Conservation (phyloP, 768 basidiomycete genomes). For the Galerina sulciceps region DNA sequence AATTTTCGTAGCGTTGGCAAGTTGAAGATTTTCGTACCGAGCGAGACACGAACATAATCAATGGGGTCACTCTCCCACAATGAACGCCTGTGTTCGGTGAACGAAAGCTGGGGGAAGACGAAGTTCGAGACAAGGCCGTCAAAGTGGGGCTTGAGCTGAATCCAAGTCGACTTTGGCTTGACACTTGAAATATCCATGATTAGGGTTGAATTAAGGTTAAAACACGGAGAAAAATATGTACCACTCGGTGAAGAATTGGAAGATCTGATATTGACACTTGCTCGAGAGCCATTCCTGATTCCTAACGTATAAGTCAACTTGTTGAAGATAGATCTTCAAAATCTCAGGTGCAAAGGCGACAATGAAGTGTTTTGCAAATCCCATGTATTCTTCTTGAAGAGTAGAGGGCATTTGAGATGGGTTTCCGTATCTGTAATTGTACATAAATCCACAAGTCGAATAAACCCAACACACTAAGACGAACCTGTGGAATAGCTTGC, state of each 20-base stretch:
- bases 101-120: conserved; percentile 86
- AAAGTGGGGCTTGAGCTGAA: conserved; percentile 83
- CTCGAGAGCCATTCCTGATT: conserved; percentile 79
- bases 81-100: conserved; percentile 66
- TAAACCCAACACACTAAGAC: background rate
- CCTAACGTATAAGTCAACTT: conserved; percentile 75
- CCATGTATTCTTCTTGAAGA: conserved; percentile 68
- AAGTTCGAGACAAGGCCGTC: conserved; percentile 78
- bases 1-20: background rate
- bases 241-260: conserved; percentile 90
- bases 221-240: conserved; percentile 34
- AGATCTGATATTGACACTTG: conserved; percentile 83
- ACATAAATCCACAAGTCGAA: background rate
- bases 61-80: conserved; percentile 84
- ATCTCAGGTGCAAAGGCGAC: conserved; percentile 85
- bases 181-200: conserved; percentile 53
- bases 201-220: background rate
- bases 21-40: conserved; percentile 50
- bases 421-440: conserved; percentile 69
- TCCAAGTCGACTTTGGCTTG: conserved; percentile 93
- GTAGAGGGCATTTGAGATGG: conserved; percentile 83
- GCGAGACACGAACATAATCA: conserved; percentile 76
- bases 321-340: conserved; percentile 74
- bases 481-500: conserved; percentile 77
- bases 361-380: conserved; percentile 81